Base-by-base conservation (phyloP, 768 basidiomycete genomes). In the Cystobasidium tubakii region DNA sequence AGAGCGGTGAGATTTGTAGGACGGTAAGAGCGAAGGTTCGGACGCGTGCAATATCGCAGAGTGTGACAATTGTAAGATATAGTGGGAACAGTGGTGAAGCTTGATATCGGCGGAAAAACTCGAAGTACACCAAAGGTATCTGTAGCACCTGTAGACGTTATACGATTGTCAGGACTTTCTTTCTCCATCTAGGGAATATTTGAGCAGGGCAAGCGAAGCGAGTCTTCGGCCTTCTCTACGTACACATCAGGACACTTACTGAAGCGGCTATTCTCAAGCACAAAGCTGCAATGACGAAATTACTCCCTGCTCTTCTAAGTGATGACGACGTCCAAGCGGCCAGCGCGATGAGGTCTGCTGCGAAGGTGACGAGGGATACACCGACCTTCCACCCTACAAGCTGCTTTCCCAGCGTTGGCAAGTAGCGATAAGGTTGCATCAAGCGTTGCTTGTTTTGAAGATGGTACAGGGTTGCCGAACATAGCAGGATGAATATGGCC, bases 11-110 rank as follows among this genome's bases (percentile, higher is more conserved):
- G 12, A 15, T 33, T 10, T 9, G 10, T 9, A 73, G 67, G 19
- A 31, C 25, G 43, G 50, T 42, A 17, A 73, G 31, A 42, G 65
- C 64, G 63, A 64, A 73, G 9, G 72, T 73, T 31, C 72, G 72
- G 4, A 73, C 46, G 34, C 60, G 62, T 9, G 72, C 72, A 9
- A 44, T 50, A 36, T 73, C 63, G 63, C 62, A 73, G 25, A 73
- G 13, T 25, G 64, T 44, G 25, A 31, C 25, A 33, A 63, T 43
- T 7, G 55, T 55, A 17, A 73, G 63, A 29, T 42, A 67, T 12
- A 73, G 72, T 10, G 72, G 25, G 25, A 73, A 34, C 10, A 39
- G 25, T 15, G 64, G 72, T 10, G 72, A 66, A 23, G 65, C 60
- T 15, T 34, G 63, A 23, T 42, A 62, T 1, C 62, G 25, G 23